Evolutionary conservation across 2,329 filamentous ascomycete genomes (phyloP), one percentile per base, ranked within the genome.

Genomic region (Xylariaceae sp.): DNA sequence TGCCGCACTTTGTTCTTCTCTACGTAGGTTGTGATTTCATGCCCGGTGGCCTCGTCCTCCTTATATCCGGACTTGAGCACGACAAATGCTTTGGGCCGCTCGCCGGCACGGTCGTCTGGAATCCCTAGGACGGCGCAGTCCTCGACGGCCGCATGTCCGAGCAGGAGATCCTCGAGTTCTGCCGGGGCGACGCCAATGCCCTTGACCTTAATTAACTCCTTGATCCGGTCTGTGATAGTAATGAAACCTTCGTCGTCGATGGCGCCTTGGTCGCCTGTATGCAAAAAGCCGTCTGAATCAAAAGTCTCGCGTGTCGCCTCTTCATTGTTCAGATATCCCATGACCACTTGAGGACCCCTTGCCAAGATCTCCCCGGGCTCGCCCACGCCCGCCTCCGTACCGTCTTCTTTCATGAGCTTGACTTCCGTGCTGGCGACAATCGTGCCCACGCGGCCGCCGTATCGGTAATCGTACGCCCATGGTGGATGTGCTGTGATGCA

Each of bases 141-240:
- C 41, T 79, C 78, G 0, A 86, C 77, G 11, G 73, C 73, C 0
- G 70, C 64, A 57, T 86, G 80, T 0, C 81, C 78, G 1, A 85
- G 73, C n/a, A 86, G 67, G 2, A 81, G 63, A 59, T 85, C 81
- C 62, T 87, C 83, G 0, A 87, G 72, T 64, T 86, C 84, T 0
- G 83, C 83, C 0, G 84, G 83, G 5, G 83, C 80, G 6, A 85
- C 80, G 4, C 76, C 78, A 37, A 84, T 78, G 0, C 83, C 83
- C 58, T 85, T 85, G 7, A 86, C 82, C 65, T 86, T 86, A 68
- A 86, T 83, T 74, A 86, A 79, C 67, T 86, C 83, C 70, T 87
- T 87, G 65, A 86, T 80, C 0, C 83, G 75, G 62, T 86, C 83
- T 1, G 75, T 74, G 53, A 84, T 82, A 31, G 76, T 75, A 7